phyloP scores from a whole-genome alignment of 805 yeast species.

The Lachancea nothofagi region DNA sequence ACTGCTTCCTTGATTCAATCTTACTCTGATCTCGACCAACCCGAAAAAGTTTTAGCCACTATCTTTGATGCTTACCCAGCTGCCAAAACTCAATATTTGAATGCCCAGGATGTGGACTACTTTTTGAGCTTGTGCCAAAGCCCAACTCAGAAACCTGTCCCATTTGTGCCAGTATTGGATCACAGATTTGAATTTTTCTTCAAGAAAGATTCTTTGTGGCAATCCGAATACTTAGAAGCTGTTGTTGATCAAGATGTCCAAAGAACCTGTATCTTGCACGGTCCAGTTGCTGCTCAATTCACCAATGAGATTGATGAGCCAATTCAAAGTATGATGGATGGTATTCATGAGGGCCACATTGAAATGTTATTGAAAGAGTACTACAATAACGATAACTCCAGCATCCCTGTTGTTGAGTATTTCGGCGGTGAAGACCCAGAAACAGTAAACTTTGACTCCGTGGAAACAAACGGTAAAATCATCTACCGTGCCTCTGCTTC shows the following conservation, averaged over 20 bases:
- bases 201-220: constrained; percentile 99
- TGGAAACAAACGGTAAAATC: constrained; percentile 31
- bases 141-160: constrained; percentile 94
- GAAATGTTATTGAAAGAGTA: constrained; percentile 57
- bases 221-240: constrained; percentile 93
- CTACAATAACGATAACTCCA: constrained; percentile 63
- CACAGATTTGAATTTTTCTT: constrained; percentile 92
- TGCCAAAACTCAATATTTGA: constrained; percentile 75
- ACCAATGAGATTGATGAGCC: constrained; percentile 88
- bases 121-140: constrained; percentile 77
- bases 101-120: constrained; percentile 92
- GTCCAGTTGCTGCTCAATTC: constrained; percentile 96
- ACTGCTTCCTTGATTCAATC: constrained; percentile 70
- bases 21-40: constrained; percentile 61
- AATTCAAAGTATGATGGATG: constrained; percentile 81
- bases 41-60: constrained; percentile 52
- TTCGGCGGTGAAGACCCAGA: constrained; percentile 64
- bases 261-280: constrained; percentile 98
- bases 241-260: constrained; percentile 95
- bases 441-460: constrained; percentile 32
- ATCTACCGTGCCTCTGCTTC: constrained; percentile 37
- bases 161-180: constrained; percentile 92
- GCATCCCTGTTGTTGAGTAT: constrained; percentile 84
- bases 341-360: constrained; percentile 88
- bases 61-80: constrained; percentile 67